Base-by-base conservation (phyloP, 345 rosid genomes). In the Arabidopsis suecica region DNA sequence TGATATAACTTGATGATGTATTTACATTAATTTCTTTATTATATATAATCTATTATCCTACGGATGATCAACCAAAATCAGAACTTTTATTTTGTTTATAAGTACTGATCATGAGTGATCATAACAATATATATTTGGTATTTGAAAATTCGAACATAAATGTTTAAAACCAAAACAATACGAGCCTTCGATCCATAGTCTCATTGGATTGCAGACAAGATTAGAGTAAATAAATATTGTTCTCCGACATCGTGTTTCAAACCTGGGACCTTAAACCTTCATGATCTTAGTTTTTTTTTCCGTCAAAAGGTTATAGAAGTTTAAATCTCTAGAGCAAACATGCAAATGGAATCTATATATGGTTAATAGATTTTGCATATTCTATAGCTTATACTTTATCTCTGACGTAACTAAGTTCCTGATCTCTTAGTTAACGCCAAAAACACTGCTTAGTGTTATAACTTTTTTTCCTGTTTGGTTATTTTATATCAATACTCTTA, bases 351-450 rank as follows among this genome's bases (percentile, higher is more conserved):
- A 38, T 23, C 25, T 38, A 9, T 9, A 68, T 68, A 11, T 41
- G 32, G 14, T 32, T 30, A 22, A 5, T 33, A 45, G 33, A 34
- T 13, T 59, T 3, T 28, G 53, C 53, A 28, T 38, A 40, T 50
- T 50, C 41, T 25, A 65, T 14, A 54, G 40, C 38, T 71, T 28
- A 13, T 37, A 25, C 28, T 60, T 71, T 61, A 49, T 61, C 30
- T 71, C 25, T 49, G 20, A 60, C 28, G 37, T 23, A 38, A 47
- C 13, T 47, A 34, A 30, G 58, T 37, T 48, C 25, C 11, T 25
- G 3, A 59, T 36, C 7, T 59, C 33, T 38, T 60, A n/a, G 50
- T 51, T 50, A 61, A 63, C 16, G 47, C 62, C 69, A 32, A 20
- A 61, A 40, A 18, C 68, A 51, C n/a, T 48, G 36, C 28, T 10